A percentile compares a stretch with the other conserved stretches of the same genome.
These are phyloP conservation scores for Oryza meyeriana DNA, from an alignment of 176 grass and related monocot genomes.

Conservation along the genomic window DNA sequence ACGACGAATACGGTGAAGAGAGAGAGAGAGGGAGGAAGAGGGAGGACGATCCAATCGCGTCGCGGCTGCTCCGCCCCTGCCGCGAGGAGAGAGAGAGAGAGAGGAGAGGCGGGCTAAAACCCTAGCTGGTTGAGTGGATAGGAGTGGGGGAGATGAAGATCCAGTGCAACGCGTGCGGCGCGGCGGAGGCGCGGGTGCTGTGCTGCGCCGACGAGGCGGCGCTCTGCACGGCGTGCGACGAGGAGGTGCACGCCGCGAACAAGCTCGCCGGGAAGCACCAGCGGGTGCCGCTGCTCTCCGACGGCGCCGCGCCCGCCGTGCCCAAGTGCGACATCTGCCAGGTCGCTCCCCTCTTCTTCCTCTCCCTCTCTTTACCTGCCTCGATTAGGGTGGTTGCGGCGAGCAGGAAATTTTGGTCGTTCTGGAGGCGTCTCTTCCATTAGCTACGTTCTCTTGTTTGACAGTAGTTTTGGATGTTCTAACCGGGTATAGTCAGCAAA, in stretches of 20 bases:
- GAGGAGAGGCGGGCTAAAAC: not conserved
- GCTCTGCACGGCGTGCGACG: slow-evolving; percentile 72
- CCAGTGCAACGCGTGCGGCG: slow-evolving; percentile 80
- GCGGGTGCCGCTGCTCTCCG: slow-evolving; percentile 59
- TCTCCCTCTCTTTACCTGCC: not conserved
- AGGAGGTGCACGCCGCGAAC: slow-evolving; percentile 86
- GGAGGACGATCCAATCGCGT: not conserved
- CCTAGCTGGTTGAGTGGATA: not conserved
- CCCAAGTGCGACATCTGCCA: slow-evolving; percentile 87
- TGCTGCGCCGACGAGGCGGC: slow-evolving; percentile 94
- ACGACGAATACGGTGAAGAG: not conserved
- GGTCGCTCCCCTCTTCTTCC: slow-evolving; percentile 9
- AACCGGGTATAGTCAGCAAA: not conserved
- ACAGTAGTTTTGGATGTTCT: not conserved
- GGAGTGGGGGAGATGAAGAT: slow-evolving; percentile 55
- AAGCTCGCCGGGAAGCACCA: slow-evolving; percentile 86
- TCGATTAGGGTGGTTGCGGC: not conserved
- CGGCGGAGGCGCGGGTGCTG: slow-evolving; percentile 71
- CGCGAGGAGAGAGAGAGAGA: not conserved
- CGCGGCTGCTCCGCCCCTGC: not conserved
- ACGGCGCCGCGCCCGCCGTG: slow-evolving; percentile 7
- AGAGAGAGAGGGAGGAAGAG: not conserved
- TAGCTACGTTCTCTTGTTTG: not conserved
- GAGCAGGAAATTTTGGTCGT: not conserved
- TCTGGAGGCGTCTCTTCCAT: not conserved